Conservation (phyloP, 148 eudicot species). For the Heliosperma pusillum region DNA sequence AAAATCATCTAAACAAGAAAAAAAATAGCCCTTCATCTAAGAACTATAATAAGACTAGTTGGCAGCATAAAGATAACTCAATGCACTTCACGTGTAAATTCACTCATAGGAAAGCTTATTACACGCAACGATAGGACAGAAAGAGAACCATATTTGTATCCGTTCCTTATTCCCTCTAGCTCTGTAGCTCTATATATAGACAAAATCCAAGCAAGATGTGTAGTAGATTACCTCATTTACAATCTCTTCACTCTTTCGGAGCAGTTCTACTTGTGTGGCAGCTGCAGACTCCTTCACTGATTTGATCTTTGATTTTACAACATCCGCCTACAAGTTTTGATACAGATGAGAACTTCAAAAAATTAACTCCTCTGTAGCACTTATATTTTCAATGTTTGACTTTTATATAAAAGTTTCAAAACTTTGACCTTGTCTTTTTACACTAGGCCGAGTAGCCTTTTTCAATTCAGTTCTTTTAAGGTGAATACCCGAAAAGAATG, state of each 20-base stretch:
- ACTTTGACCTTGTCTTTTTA: too few relatives aligned
- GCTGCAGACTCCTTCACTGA: conserved; percentile 49
- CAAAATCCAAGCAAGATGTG: background rate
- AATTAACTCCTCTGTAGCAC: background rate
- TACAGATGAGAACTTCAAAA: background rate
- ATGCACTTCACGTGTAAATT: background rate
- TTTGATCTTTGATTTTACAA: conserved; percentile 35
- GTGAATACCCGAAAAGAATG: too few relatives aligned
- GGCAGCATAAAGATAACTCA: too few relatives aligned
- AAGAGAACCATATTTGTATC: background rate
- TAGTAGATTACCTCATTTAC: conserved; percentile 45
- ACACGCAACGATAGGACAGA: background rate
- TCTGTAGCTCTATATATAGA: too few relatives aligned
- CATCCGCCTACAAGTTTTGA: conserved; percentile 43
- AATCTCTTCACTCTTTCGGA: conserved; percentile 53
- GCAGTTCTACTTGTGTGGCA: conserved; percentile 50
- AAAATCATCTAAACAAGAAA: too few relatives aligned
- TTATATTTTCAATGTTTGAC: too few relatives aligned
- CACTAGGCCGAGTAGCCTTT: too few relatives aligned
- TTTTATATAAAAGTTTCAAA: too few relatives aligned
- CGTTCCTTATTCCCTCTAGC: background rate
- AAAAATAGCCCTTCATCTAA: too few relatives aligned
- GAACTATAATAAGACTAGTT: too few relatives aligned
- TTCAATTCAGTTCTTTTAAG: background rate
- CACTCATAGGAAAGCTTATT: background rate